phyloP scores from a whole-genome alignment of 768 basidiomycete species.

The Mycena epipterygia region DNA sequence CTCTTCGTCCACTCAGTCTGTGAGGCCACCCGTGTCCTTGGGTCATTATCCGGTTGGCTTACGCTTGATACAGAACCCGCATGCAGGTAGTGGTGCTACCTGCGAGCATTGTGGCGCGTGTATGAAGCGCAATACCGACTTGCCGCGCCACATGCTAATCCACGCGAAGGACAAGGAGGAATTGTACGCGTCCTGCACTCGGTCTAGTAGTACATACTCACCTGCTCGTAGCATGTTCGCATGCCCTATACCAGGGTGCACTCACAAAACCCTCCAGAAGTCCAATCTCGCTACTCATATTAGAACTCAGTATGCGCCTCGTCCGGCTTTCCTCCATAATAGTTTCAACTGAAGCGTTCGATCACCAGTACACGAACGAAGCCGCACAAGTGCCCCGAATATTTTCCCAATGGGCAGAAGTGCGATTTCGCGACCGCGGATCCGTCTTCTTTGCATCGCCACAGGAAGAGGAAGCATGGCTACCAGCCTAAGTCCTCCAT shows the following conservation, averaged over 20 bases:
- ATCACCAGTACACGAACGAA: slow-evolving; percentile 9
- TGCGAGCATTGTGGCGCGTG: slow-evolving; percentile 15
- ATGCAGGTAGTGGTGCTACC: neutral
- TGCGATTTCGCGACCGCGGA: slow-evolving; percentile 26
- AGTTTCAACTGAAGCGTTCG: neutral
- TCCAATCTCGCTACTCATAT: slow-evolving; percentile 32
- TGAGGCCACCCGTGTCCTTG: neutral
- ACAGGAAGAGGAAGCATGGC: slow-evolving; percentile 31
- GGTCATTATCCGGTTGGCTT: neutral
- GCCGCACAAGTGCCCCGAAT: slow-evolving; percentile 26
- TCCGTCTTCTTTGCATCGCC: slow-evolving; percentile 28
- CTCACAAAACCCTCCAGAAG: slow-evolving; percentile 27
- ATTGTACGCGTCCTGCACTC: slow-evolving; percentile 5
- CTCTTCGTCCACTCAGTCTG: slow-evolving; percentile 3
- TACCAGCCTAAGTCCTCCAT: slow-evolving; percentile 4
- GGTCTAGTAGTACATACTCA: neutral
- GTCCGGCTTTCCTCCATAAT: too few species aligned
- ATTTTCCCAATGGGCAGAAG: slow-evolving; percentile 20
- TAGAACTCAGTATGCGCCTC: slow-evolving; percentile 26
- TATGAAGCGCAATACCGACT: slow-evolving; percentile 17
- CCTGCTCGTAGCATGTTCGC: slow-evolving; percentile 11
- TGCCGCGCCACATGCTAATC: slow-evolving; percentile 24
- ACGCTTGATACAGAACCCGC: neutral
- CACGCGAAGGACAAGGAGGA: slow-evolving; percentile 28
- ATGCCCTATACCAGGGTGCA: slow-evolving; percentile 26